Percentiles rank a stretch among this genome's conserved stretches.
These are phyloP conservation scores for Penicillium sp. DNA, from an alignment of 2,329 filamentous ascomycete species.

Conservation along the genomic window DNA sequence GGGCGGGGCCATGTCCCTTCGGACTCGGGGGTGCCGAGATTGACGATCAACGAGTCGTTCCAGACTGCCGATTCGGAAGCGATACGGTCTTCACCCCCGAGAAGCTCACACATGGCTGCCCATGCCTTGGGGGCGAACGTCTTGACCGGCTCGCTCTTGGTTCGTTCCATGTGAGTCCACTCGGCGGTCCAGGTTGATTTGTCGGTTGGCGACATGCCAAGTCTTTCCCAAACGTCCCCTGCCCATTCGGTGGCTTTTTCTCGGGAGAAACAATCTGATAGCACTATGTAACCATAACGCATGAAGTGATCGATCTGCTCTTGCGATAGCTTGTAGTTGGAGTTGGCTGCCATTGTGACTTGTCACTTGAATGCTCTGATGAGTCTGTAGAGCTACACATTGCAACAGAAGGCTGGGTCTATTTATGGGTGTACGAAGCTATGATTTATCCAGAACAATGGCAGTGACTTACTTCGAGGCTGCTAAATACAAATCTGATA, in stretches of 20 bases:
- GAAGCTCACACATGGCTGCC: slow-evolving; percentile 62
- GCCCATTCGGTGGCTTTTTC: slow-evolving; percentile 50
- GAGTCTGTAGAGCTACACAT: too few relatives aligned
- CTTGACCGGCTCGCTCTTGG: slow-evolving; percentile 52
- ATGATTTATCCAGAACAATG: not conserved
- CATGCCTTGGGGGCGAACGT: slow-evolving; percentile 63
- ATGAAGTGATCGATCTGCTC: slow-evolving; percentile 54
- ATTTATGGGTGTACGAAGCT: not conserved
- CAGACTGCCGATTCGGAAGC: slow-evolving; percentile 51
- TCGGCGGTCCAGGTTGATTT: slow-evolving; percentile 62
- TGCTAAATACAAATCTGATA: not conserved
- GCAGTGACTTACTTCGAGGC: slow-evolving; percentile 1
- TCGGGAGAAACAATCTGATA: slow-evolving; percentile 51
- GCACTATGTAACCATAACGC: slow-evolving; percentile 53
- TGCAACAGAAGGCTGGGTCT: not conserved
- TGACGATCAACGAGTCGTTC: slow-evolving; percentile 67
- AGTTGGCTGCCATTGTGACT: not conserved
- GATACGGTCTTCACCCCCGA: slow-evolving; percentile 59
- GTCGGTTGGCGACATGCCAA: slow-evolving; percentile 62
- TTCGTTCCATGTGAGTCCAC: slow-evolving; percentile 62
- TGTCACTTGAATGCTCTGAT: too few relatives aligned
- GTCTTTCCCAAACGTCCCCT: slow-evolving; percentile 57
- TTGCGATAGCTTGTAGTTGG: slow-evolving; percentile 36
- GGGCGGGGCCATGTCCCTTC: slow-evolving; percentile 52
- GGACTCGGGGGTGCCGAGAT: slow-evolving; percentile 57